A percentile compares a stretch with the other conserved stretches of the same genome.
These are phyloP conservation scores for Cutaneotrichosporon sp. DNA, from an alignment of 1,284 basidiomycete species.

Conservation along the genomic window DNA sequence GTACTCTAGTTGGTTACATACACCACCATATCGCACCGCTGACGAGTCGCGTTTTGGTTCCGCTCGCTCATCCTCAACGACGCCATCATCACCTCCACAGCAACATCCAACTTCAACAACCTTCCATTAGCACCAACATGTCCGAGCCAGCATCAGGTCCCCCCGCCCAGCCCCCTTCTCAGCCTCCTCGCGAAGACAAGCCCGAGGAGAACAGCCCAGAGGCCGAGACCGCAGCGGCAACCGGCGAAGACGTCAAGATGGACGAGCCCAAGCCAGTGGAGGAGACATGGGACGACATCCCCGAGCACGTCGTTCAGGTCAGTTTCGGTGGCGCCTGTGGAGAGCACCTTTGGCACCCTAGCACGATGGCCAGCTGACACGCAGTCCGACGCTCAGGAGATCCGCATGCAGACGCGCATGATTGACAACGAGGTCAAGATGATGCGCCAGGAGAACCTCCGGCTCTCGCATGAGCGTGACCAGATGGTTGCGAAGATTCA, in stretches of 20 bases:
- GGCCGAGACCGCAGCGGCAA: conserved; percentile 12
- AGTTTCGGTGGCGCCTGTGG: conserved; percentile 13
- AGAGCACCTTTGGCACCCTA: too few relatives aligned
- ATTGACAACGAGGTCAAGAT: conserved; percentile 96
- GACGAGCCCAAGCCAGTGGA: conserved; percentile 28
- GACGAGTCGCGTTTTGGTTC: conserved; percentile 21
- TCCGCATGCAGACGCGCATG: conserved; percentile 75
- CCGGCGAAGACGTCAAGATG: conserved; percentile 19
- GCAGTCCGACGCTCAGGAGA: conserved; percentile 38
- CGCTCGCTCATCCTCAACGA: conserved; percentile 5
- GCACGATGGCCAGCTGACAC: conserved; percentile 4
- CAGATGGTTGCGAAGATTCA: conserved; percentile 98
- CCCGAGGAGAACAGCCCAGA: conserved; percentile 13
- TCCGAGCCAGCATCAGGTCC: conserved; percentile 18
- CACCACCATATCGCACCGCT: too few relatives aligned
- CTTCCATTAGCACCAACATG: conserved; percentile 8
- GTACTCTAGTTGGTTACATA: too few relatives aligned
- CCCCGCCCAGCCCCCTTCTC: conserved; percentile 16
- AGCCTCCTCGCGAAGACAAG: not conserved
- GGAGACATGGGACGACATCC: conserved; percentile 46
- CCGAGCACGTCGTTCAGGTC: conserved; percentile 40
- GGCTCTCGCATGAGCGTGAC: conserved; percentile 87
- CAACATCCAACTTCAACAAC: not conserved
- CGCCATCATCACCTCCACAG: not conserved
- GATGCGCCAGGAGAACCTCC: conserved; percentile 87